A percentile compares a stretch with the other conserved stretches of the same genome.
Evolutionary conservation across 306 rosid genomes (phyloP).

Genomic region (Vigna angularis): DNA sequence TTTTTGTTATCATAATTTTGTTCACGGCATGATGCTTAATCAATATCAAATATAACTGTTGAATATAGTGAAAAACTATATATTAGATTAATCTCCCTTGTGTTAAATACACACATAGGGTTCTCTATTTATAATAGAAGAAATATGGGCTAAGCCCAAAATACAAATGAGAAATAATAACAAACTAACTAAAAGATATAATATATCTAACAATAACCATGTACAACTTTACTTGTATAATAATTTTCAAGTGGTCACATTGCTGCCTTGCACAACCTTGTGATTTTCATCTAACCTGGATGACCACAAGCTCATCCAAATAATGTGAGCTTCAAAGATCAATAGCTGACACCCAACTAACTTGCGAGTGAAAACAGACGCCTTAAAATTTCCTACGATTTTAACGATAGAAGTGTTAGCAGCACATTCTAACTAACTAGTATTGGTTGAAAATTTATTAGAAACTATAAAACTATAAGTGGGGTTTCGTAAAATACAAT

Average conservation of each 20-base stretch:
- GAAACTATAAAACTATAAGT: not conserved
- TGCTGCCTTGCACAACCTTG: not conserved
- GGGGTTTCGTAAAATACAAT: not conserved
- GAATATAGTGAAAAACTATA: no score
- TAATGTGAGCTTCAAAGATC: not conserved
- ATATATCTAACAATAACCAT: no score
- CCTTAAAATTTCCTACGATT: not conserved
- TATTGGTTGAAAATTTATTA: not conserved
- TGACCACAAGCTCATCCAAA: not conserved
- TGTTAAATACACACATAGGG: no score
- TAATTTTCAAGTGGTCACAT: slow-evolving; percentile 1
- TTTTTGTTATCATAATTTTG: slow-evolving; percentile 1
- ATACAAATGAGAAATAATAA: no score
- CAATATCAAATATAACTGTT: not conserved
- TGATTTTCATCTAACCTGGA: not conserved
- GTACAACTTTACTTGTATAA: not conserved
- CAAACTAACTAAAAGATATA: no score
- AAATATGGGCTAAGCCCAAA: no score
- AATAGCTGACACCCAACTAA: not conserved
- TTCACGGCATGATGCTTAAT: not conserved
- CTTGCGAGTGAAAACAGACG: not conserved
- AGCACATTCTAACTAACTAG: not conserved
- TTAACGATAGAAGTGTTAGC: not conserved
- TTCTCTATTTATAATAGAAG: no score
- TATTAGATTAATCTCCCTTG: no score